Evolutionary conservation across 768 basidiomycete genomes (phyloP).

Genomic region (Pholiota molesta): DNA sequence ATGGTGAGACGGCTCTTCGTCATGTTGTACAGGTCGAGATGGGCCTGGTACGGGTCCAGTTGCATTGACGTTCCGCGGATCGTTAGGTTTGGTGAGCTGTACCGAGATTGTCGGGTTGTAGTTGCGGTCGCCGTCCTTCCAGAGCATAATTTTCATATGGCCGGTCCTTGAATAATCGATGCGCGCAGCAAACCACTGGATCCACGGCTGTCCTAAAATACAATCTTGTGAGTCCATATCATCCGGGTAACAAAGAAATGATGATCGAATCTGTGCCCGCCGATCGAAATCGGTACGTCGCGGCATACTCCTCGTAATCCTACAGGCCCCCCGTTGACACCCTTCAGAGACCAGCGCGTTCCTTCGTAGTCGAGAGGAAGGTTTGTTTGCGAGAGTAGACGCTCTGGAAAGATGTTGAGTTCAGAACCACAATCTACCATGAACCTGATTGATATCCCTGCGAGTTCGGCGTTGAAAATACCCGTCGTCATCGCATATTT

Average conservation of each 20-base stretch:
- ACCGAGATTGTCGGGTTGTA: not conserved
- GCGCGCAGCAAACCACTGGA: slow-evolving; percentile 9
- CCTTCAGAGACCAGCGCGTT: too few species aligned
- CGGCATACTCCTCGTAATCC: too few species aligned
- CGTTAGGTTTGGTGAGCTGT: not conserved
- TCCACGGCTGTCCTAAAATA: slow-evolving; percentile 13
- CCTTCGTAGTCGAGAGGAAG: too few species aligned
- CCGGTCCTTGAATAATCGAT: slow-evolving; percentile 7
- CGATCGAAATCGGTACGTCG: too few species aligned
- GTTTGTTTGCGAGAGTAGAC: too few species aligned
- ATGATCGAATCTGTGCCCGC: slow-evolving; percentile 24
- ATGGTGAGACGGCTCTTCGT: not conserved
- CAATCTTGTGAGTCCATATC: slow-evolving; percentile 16
- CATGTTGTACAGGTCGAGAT: not conserved
- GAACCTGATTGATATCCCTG: slow-evolving; percentile 11
- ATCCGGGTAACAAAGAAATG: slow-evolving; percentile 27
- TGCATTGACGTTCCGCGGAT: slow-evolving; percentile 1
- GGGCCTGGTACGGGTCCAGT: not conserved
- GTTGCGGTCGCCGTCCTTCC: slow-evolving; percentile 8
- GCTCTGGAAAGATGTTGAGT: slow-evolving; percentile 20
- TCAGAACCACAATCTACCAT: slow-evolving; percentile 28
- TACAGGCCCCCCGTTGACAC: too few species aligned
- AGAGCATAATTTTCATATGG: slow-evolving; percentile 8
- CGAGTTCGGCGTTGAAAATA: slow-evolving; percentile 13
- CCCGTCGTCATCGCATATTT: slow-evolving; percentile 19